Percentiles rank a stretch among this genome's conserved stretches.
Conservation (phyloP, 1,284 basidiomycete species). For the Pseudomicrostroma phylloplanum region DNA sequence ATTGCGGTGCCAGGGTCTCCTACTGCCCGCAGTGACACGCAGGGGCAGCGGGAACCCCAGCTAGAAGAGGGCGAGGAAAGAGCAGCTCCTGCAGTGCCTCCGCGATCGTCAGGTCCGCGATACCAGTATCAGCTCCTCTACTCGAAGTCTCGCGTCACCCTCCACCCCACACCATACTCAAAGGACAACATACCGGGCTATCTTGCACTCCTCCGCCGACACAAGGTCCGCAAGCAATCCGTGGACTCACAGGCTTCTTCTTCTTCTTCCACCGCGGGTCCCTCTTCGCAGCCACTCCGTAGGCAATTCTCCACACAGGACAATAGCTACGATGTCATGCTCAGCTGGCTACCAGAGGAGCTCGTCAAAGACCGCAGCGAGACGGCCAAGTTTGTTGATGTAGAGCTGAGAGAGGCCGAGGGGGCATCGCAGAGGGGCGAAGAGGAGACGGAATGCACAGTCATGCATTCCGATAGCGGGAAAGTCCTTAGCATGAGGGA, state of each 20-base stretch:
- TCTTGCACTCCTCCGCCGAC: conserved; percentile 28
- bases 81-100: too few relatives aligned
- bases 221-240: conserved; percentile 10
- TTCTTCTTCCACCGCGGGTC: conserved; percentile 58
- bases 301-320: background rate
- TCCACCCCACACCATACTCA: conserved; percentile 79
- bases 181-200: conserved; percentile 91
- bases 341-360: conserved; percentile 4
- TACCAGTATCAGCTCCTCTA: conserved; percentile 6
- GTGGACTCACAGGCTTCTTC: conserved; percentile 21
- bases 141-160: conserved; percentile 20
- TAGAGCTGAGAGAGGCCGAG: conserved; percentile 63
- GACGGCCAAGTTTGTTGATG: conserved; percentile 76
- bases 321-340: background rate
- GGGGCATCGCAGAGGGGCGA: conserved; percentile 63
- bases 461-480: conserved; percentile 14
- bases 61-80: too few relatives aligned
- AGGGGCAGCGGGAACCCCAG: too few relatives aligned
- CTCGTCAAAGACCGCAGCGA: conserved; percentile 59
- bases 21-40: too few relatives aligned
- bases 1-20: too few relatives aligned
- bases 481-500: conserved; percentile 1
- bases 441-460: conserved; percentile 18
- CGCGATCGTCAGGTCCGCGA: too few relatives aligned
- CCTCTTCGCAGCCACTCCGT: conserved; percentile 58